Evolutionary conservation across 768 basidiomycete genomes (phyloP), one percentile per base, ranked within the genome.

Genomic region (Filobasidium wieringae): DNA sequence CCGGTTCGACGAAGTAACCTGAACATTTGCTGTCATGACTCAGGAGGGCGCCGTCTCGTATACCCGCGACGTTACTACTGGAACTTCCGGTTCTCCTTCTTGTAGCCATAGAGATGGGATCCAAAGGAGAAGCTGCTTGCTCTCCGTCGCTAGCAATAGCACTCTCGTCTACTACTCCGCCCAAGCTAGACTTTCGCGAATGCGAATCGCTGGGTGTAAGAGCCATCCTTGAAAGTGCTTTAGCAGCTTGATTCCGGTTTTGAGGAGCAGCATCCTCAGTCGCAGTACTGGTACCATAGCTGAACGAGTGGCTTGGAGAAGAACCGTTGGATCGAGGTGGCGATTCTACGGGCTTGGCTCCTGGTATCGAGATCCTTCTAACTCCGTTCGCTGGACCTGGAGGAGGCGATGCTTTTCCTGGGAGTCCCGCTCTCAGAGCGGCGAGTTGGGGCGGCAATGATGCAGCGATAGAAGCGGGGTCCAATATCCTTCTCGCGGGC

Each of bases 1-100:
- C 89, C 32, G 91, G 90, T 71, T 97, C 93, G 43, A 96, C 82
- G 68, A 96, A 97, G 73, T 99, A 99, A 7, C 91, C 92, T 0
- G 91, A 93, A 73, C 95, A 97, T 66, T 84, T 84, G 14, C 85
- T 77, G 67, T 91, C 43, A 27, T 88, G 33, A 79, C 74, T 47
- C 47, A 92, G 71, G 34, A 74, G 69, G 0, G 75, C 69, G 30
- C 65, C 26, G 41, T 54, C n/a, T n/a, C n/a, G n/a, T n/a, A n/a
- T n/a, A n/a, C 51, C 58, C 24, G 51, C 60, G 9, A 57, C 32
- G 22, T 36, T 37, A 22, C 45, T 50, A 26, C 39, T 55, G 17
- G 43, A 40, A 41, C 47, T 45, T 2, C 50, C 8, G n/a, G 37
- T n/a, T 31, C 45, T 39, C 15, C 52, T 34, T 51, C 33, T 40